phyloP scores from a whole-genome alignment of 495 filamentous ascomycete species.

The Trichoderma reesei region DNA sequence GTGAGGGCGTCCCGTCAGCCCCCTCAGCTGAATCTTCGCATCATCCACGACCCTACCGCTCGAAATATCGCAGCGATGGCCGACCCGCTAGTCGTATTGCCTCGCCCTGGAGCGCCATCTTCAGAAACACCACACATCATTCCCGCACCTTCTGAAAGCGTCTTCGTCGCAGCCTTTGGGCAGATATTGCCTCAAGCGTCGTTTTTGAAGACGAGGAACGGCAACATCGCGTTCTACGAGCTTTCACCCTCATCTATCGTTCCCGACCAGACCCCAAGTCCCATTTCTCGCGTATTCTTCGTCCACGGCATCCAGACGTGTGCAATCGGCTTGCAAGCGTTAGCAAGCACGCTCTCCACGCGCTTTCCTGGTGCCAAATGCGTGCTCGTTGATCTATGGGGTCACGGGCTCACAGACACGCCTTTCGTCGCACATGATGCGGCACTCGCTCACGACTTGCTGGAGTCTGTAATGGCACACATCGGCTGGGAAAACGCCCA shows the following conservation, averaged over 20 bases:
- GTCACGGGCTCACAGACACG: conserved; percentile 30
- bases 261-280: not conserved
- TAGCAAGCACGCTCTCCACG: conserved; percentile 22
- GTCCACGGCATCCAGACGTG: conserved; percentile 30
- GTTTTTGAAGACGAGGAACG: not conserved
- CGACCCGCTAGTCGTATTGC: not conserved
- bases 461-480: conserved; percentile 18
- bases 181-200: not conserved
- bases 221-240: not conserved
- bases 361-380: conserved; percentile 25
- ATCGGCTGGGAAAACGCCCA: conserved; percentile 26
- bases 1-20: no score
- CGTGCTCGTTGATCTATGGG: conserved; percentile 30
- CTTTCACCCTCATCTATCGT: not conserved
- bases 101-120: not conserved
- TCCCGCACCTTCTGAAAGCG: not conserved
- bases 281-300: conserved; percentile 21
- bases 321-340: conserved; percentile 27
- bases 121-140: not conserved
- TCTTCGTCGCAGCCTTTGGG: not conserved
- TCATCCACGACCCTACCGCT: not conserved
- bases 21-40: no score
- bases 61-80: not conserved
- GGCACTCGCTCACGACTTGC: conserved; percentile 21
- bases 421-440: conserved; percentile 21